These are phyloP conservation scores for Ophiostoma tasmaniense DNA, from an alignment of 2,329 filamentous ascomycete species.

Conservation along the genomic window DNA sequence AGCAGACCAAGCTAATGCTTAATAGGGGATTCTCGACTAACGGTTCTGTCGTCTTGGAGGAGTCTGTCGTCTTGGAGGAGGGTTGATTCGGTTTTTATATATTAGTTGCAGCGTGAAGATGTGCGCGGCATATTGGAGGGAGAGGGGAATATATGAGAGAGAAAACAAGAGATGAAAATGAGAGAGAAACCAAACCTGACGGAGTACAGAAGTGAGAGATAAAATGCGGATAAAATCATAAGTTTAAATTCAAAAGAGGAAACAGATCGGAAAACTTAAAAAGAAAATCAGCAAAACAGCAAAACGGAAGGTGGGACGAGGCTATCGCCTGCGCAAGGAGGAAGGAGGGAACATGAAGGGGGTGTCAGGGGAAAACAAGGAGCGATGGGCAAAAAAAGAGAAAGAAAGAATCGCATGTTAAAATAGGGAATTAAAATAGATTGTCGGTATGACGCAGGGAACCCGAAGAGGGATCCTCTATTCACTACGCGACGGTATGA, in stretches of 20 bases:
- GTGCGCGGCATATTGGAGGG: background rate
- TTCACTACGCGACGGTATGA: background rate
- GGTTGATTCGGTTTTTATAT: background rate
- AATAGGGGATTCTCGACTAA: background rate
- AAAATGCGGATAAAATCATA: background rate
- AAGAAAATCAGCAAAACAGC: background rate
- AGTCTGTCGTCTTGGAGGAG: background rate
- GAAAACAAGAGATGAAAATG: background rate
- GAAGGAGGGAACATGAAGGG: background rate
- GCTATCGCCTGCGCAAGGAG: conserved; percentile 3
- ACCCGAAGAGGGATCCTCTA: too few relatives aligned
- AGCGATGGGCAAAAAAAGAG: background rate
- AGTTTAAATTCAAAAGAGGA: background rate
- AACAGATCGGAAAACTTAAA: background rate
- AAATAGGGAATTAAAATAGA: background rate
- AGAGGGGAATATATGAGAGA: too few relatives aligned
- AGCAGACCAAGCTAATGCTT: background rate
- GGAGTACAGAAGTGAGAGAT: background rate
- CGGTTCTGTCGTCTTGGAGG: background rate
- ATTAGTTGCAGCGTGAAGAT: background rate
- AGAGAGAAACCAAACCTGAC: background rate
- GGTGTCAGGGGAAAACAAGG: background rate
- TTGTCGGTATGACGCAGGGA: background rate
- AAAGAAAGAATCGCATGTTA: background rate
- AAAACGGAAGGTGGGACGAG: conserved; percentile 13